Evolutionary conservation across 805 yeast species (phyloP), one percentile per base, ranked within the genome.

Genomic region (Wickerhamiella musiphila): DNA sequence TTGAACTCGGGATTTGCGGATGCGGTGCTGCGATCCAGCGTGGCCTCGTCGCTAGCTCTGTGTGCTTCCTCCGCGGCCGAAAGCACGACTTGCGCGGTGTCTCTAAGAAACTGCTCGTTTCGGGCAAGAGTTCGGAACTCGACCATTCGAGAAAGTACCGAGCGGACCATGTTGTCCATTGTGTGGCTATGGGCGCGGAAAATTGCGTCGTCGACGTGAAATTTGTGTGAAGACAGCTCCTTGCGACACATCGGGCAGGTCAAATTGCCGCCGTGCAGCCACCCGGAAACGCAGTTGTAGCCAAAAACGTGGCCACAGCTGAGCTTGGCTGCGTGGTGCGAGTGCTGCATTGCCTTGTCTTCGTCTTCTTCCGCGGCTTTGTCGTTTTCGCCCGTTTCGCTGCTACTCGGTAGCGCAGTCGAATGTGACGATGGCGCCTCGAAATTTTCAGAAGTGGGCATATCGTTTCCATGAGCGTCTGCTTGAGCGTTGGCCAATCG

Each of bases 251-350:
- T 54, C 0, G 98, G 98, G 51, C 96, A 84, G 2, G 81, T 69
- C 19, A n/a, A n/a, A n/a, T 69, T 65, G 44, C 77, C 73, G 16
- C 67, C 57, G 38, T 65, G 66, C 31, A 86, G 66, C 98, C 98
- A 86, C 44, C 76, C 79, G 36, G 62, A 67, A 16, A 83, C 58
- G 57, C 98, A 86, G n/a, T 69, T 66, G 39, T 73, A 65, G 5
- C 98, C 96, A 59, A 90, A 86, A 0, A 72, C 49, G 48, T 86
- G 98, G 6, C 71, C 71, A 52, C 98, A 86, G 0, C 93, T 90
- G 66, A 86, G 61, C 36, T 65, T 58, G 1, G 78, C 61, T 0
- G 94, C 26, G 8, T n/a, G 18, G 4, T 14, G 77, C 4, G 63
- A 52, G 50, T 90, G 95, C 22, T 36, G 42, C 13, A 26, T 30